Evolutionary conservation across 192 early-diverging fungal genomes (phyloP), one percentile per base, ranked within the genome.

Genomic region (Paraglomus brasilianum): DNA sequence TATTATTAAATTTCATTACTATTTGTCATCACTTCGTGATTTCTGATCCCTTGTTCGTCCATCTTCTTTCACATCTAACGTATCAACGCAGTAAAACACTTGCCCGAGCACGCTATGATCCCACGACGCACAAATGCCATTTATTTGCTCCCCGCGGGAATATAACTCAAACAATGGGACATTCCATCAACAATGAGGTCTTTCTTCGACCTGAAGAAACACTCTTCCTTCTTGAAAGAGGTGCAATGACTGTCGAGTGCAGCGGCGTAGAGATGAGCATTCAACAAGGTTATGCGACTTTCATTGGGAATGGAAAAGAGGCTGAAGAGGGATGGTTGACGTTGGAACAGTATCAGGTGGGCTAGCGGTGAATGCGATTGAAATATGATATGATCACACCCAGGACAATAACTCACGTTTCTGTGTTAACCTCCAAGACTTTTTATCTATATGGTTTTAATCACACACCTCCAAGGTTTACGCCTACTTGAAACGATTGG

Each of bases 401-500:
- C 30, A 40, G 51, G 66, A 51, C 4, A 51, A n/a, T 53, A 46
- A 21, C 30, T 42, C 36, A 47, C 13, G 24, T 30, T 30, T 30
- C 3, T 2, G 30, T 30, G n/a, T 30, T 30, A 30, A 30, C 30
- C 75, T 11, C 9, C 45, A 1, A 10, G 8, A 6, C 47, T 13
- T 10, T 10, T 17, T 21, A 69, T 44, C 38, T 69, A 47, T 43
- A 45, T 69, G 17, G 11, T 43, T 45, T 19, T 36, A 70, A 5
- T 0, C 50, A 7, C 53, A n/a, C 65, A 43, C 47, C 11, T 66
- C 69, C 9, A 24, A 77, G 55, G 71, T 74, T 0, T 85, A 82
- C 66, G 74, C 79, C 1, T 81, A 82, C 78, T 70, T 85, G 4
- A 85, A 85, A 64, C 75, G 81, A 42, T 69, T 82, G 14, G 83